Percentiles rank a stretch among this genome's conserved stretches.
Conservation (phyloP, 441 rosid species). For the Croton setiger region DNA sequence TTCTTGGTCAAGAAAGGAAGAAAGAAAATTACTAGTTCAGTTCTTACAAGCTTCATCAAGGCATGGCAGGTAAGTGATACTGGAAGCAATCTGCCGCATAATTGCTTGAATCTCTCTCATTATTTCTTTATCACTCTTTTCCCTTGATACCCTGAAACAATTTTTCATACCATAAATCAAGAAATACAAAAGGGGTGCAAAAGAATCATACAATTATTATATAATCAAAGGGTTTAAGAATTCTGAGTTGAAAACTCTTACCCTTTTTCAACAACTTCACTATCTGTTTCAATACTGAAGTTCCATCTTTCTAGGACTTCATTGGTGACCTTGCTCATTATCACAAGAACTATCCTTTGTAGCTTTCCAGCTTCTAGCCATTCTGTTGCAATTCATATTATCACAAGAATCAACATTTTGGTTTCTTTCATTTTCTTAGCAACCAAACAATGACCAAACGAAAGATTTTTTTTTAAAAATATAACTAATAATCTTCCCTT, state of each 20-base stretch:
- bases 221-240: not conserved
- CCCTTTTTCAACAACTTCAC: constrained; percentile 81
- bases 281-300: constrained; percentile 79
- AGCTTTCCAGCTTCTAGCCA: constrained; percentile 90
- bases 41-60: constrained; percentile 78
- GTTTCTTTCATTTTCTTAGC: not conserved
- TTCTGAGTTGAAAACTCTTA: constrained; percentile 16
- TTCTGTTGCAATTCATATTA: constrained; percentile 32
- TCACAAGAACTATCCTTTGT: constrained; percentile 81
- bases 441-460: constrained; percentile 1
- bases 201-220: no score
- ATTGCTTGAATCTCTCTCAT: constrained; percentile 96
- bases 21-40: no score
- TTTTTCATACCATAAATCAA: not conserved
- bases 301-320: constrained; percentile 96
- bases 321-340: constrained; percentile 74
- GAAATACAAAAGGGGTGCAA: not conserved
- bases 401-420: not conserved
- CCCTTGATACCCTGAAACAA: constrained; percentile 63
- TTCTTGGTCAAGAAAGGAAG: not conserved
- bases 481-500: no score
- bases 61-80: constrained; percentile 88
- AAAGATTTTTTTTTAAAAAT: not conserved
- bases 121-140: constrained; percentile 89
- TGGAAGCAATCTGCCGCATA: constrained; percentile 89